phyloP scores from a whole-genome alignment of 345 rosid genomes.

The Arabidopsis arenosa region DNA sequence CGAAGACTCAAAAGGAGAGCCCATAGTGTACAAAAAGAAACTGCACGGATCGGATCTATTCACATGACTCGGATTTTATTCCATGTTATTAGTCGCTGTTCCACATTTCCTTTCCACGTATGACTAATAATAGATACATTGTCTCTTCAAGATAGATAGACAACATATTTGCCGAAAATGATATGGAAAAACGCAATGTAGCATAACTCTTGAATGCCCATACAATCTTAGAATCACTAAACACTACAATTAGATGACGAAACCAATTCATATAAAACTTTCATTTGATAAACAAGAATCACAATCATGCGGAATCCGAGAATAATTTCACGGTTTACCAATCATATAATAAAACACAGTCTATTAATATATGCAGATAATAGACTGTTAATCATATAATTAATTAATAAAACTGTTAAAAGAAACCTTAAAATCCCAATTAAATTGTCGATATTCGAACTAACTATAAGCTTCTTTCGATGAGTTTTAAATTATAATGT shows the following conservation, averaged over 20 bases:
- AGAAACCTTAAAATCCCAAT: background rate
- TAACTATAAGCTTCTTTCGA: constrained; percentile 11
- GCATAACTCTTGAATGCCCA: background rate
- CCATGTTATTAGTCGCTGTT: constrained; percentile 44
- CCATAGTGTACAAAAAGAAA: constrained; percentile 44
- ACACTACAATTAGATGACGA: background rate
- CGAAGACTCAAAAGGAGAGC: constrained; percentile 47
- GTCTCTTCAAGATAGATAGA: constrained; percentile 22
- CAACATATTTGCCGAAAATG: background rate
- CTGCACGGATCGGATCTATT: constrained; percentile 48
- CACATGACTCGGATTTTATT: constrained; percentile 46
- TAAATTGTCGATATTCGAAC: constrained; percentile 9
- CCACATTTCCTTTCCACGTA: constrained; percentile 41
- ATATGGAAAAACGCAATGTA: background rate
- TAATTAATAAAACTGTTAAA: background rate
- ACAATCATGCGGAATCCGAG: background rate
- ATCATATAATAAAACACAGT: background rate
- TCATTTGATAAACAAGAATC: background rate
- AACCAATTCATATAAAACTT: background rate
- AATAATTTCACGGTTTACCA: background rate
- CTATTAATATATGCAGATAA: too few species aligned
- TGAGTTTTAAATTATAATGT: constrained; percentile 3
- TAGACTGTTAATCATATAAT: too few species aligned
- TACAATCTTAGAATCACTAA: background rate
- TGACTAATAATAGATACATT: constrained; percentile 17